Evolutionary conservation across 148 eudicot species (phyloP), one percentile per base, ranked within the genome.

Genomic region (Rhododendron mucronatum): DNA sequence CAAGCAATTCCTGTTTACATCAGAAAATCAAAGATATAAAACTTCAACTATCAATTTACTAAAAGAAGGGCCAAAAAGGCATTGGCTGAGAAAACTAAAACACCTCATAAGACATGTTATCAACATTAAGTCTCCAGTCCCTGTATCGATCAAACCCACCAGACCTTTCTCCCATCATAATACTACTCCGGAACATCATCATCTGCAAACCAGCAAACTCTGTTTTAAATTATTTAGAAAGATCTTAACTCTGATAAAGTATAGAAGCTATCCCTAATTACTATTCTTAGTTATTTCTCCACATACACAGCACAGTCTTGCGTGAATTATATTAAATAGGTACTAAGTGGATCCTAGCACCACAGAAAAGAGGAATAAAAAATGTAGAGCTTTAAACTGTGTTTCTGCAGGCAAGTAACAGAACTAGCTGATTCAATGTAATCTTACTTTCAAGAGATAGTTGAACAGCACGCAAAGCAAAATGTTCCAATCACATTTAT

Each of bases 61-160:
- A 53, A 13, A 37, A 78, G 55, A 37, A 75, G n/a, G 39, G 76
- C 28, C 53, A 76, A 39, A 14, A 57, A 82, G 15, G 37, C 79
- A 18, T 39, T 45, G 4, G 55, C 59, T 71, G 28, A 13, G 65
- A 87, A 84, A 35, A 73, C 50, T 26, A 8, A 11, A 82, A 61
- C 28, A 95, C 98, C 94, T 95, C 98, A 47, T 95, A 95, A 30
- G 99, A 89, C 99, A 96, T 96, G 87, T 88, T 90, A 89, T 96
- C 99, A 59, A 93, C 95, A 87, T 96, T 95, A 83, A 96, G 92
- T 91, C 99, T 92, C 94, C 89, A 90, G 82, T 92, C 92, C 75
- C 94, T 86, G 88, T 93, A 91, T 91, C 91, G 89, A 82, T 93
- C 98, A 80, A 87, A 81, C 80, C 93, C 91, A 69, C 86, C 89